Percentiles rank a stretch among this genome's conserved stretches.
Evolutionary conservation across 2,329 filamentous ascomycete species (phyloP).

Genomic region (Clonostachys rhizophaga): DNA sequence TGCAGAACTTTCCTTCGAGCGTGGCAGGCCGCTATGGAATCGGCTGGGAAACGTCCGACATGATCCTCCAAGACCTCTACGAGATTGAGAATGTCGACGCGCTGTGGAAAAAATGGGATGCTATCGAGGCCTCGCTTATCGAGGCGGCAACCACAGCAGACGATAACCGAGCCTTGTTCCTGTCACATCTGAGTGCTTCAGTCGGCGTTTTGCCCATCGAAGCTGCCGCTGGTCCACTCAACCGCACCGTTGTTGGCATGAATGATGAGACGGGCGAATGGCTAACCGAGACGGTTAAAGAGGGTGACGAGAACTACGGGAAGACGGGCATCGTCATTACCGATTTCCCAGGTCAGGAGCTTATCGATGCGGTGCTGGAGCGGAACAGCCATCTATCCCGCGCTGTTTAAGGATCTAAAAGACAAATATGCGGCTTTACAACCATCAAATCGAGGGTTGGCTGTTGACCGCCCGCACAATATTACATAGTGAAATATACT

Average conservation of each 20-base stretch:
- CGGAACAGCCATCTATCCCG: no score
- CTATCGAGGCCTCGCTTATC: constrained; percentile 32
- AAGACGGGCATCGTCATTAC: no score
- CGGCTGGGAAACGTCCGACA: constrained; percentile 35
- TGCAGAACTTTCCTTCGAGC: constrained; percentile 38
- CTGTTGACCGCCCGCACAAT: no score
- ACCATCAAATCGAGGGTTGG: no score
- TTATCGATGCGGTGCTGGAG: background rate
- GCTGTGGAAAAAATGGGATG: constrained; percentile 40
- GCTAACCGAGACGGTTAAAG: constrained; percentile 12
- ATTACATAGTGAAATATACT: no score
- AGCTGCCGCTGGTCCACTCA: constrained; percentile 38
- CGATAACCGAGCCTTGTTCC: constrained; percentile 31
- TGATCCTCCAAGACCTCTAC: constrained; percentile 42
- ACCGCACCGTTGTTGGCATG: constrained; percentile 36
- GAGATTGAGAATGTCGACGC: constrained; percentile 33
- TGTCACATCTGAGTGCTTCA: constrained; percentile 42
- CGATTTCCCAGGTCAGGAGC: background rate
- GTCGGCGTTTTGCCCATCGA: constrained; percentile 43
- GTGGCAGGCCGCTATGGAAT: constrained; percentile 30
- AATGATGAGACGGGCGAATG: constrained; percentile 43
- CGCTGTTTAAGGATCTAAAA: no score
- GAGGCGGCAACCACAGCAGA: constrained; percentile 23
- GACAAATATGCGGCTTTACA: no score
- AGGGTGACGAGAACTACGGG: no score